Percentiles rank a stretch among this genome's conserved stretches.
Conservation (phyloP, 805 yeast species). For the Kazachstania psychrophila region DNA sequence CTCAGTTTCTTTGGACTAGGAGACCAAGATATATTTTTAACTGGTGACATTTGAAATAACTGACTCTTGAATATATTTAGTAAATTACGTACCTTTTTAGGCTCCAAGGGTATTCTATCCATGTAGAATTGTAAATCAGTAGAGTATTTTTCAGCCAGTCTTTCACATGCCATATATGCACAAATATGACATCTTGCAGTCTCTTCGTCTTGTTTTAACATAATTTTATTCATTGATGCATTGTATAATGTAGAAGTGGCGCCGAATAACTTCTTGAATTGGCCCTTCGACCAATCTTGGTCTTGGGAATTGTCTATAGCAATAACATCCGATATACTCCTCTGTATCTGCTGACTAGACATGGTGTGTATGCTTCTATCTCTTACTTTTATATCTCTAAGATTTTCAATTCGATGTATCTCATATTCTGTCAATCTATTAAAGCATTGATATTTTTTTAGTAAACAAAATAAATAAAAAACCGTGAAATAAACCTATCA, state of each 20-base stretch:
- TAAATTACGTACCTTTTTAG: conserved; percentile 33
- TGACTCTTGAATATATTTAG: conserved; percentile 39
- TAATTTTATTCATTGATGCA: conserved; percentile 43
- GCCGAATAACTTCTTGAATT: conserved; percentile 19
- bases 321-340: conserved; percentile 22
- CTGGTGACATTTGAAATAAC: conserved; percentile 30
- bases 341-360: conserved; percentile 24
- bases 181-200: conserved; percentile 60
- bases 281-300: conserved; percentile 22
- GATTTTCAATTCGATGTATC: too few relatives aligned
- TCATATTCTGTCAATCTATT: too few relatives aligned
- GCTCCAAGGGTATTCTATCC: conserved; percentile 51
- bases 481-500: too few relatives aligned
- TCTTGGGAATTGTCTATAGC: conserved; percentile 13
- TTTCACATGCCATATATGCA: conserved; percentile 51
- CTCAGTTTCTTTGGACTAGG: conserved; percentile 23
- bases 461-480: too few relatives aligned
- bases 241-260: conserved; percentile 35
- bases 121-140: conserved; percentile 41
- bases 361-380: conserved; percentile 5
- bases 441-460: too few relatives aligned
- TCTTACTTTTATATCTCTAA: neutral
- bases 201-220: conserved; percentile 47
- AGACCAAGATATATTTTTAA: conserved; percentile 23
- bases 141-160: conserved; percentile 33